Percentiles rank a stretch among this genome's conserved stretches.
phyloP scores from a whole-genome alignment of 2,329 filamentous ascomycete species.

The Chaetothyriales sp. region DNA sequence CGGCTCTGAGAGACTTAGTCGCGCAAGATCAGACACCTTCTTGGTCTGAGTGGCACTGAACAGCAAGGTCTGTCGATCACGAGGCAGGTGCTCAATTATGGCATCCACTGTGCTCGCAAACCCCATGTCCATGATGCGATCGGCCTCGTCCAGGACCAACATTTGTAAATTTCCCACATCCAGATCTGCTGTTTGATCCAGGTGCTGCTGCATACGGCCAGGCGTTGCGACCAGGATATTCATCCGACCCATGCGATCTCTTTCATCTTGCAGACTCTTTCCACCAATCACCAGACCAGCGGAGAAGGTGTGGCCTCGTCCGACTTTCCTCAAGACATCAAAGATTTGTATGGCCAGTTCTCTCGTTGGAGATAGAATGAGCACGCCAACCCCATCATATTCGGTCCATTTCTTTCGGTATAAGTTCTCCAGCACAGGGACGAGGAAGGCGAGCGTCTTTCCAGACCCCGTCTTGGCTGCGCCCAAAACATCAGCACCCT shows the following conservation, averaged over 20 bases:
- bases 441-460: slow-evolving; percentile 83
- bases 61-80: slow-evolving; percentile 72
- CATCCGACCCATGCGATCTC: slow-evolving; percentile 73
- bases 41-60: slow-evolving; percentile 96
- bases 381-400: slow-evolving; percentile 74
- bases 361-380: slow-evolving; percentile 86
- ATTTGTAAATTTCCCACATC: slow-evolving; percentile 85
- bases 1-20: slow-evolving; percentile 73
- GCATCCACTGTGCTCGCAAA: slow-evolving; percentile 85
- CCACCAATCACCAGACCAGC: slow-evolving; percentile 89
- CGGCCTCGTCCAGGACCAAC: slow-evolving; percentile 86
- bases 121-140: slow-evolving; percentile 95
- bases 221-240: slow-evolving; percentile 95
- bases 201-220: slow-evolving; percentile 83
- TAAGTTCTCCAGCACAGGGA: slow-evolving; percentile 84
- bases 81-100: slow-evolving; percentile 78
- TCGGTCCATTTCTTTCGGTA: slow-evolving; percentile 82
- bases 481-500: slow-evolving; percentile 75
- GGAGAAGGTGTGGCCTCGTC: slow-evolving; percentile 75
- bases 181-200: slow-evolving; percentile 83
- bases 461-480: slow-evolving; percentile 92
- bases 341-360: slow-evolving; percentile 96
- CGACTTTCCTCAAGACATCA: slow-evolving; percentile 79
- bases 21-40: slow-evolving; percentile 78
- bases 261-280: slow-evolving; percentile 75